Evolutionary conservation across 306 rosid genomes (phyloP), one percentile per base, ranked within the genome.

Genomic region (Quercus ilex): DNA sequence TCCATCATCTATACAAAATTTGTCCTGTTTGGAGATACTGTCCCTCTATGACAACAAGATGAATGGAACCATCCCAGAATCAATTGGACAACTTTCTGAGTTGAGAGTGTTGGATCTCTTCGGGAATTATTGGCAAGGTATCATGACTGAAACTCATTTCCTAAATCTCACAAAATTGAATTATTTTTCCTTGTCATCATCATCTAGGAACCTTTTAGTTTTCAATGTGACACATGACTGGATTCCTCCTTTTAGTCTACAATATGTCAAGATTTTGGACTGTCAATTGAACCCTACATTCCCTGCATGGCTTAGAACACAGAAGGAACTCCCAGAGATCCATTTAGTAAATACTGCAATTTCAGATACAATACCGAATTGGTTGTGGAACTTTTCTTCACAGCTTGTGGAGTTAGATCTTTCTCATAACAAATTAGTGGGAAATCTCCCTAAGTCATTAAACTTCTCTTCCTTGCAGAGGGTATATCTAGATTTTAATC

Each of bases 231-330:
- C 41, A 49, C 58, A 5, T 3, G 19, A 49, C 13, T 71, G 60
- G 75, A 12, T 20, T 25, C 75, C 75, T 20, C 18, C 59, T 49
- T 71, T 71, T 12, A 71, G 28, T 71, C 60, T 71, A 25, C 6
- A 21, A 12, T 0, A 4, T 49, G 11, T 71, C 2, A 19, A 49
- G 0, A 49, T 71, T 10, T 1, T 1, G 13, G 21, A 49, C 23
- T 71, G 59, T n/a, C 35, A 49, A 4, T 20, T 71, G 33, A 56
- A 56, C 41, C 0, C 41, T 30, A 20, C 8, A 3, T 78, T 83
- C 51, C 82, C 79, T 11, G 18, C 6, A 64, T 83, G 79, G 82
- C 76, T 83, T 13, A 77, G 11, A 51, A 72, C 81, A 28, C 86
- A 82, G 52, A 69, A 74, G 28, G 30, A 71, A 75, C 13, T 75